phyloP scores from a whole-genome alignment of 257 asterid genomes.

The Penstemon barbatus region DNA sequence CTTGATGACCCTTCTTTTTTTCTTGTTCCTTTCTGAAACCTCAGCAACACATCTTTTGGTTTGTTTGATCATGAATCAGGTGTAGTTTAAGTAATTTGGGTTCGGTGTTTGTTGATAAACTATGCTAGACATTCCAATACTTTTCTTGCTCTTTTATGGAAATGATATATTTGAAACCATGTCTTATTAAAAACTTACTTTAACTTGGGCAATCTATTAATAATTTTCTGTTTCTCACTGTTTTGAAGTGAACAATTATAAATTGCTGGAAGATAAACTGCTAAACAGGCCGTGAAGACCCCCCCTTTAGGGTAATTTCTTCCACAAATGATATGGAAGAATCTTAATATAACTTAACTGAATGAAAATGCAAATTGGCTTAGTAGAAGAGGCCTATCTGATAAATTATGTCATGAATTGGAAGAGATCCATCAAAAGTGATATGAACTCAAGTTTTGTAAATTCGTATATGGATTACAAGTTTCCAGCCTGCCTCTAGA shows the following conservation, averaged over 20 bases:
- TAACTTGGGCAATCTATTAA: slow-evolving; percentile 5
- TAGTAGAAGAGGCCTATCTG: slow-evolving; percentile 15
- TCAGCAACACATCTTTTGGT: slow-evolving; percentile 13
- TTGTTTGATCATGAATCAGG: slow-evolving; percentile 2
- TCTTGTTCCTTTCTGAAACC: no score
- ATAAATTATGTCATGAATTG: slow-evolving; percentile 3
- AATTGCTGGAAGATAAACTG: not conserved
- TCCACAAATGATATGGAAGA: not conserved
- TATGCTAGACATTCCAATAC: not conserved
- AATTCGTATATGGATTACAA: slow-evolving; percentile 13
- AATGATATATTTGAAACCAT: no score
- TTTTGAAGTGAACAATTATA: not conserved
- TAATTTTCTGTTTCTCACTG: not conserved
- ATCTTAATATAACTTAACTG: not conserved
- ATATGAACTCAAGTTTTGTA: slow-evolving; percentile 9
- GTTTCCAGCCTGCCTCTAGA: slow-evolving; percentile 26
- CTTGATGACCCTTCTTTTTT: not conserved
- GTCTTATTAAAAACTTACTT: not conserved
- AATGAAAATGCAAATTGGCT: slow-evolving; percentile 15
- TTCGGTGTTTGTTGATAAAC: not conserved
- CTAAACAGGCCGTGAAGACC: not conserved
- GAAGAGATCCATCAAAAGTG: slow-evolving; percentile 20
- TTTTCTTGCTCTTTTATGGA: not conserved
- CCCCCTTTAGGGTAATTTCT: not conserved
- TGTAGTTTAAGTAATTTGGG: slow-evolving; percentile 6